These are phyloP conservation scores for Fusarium burgessii DNA, from an alignment of 2,329 filamentous ascomycete genomes.

Conservation along the genomic window DNA sequence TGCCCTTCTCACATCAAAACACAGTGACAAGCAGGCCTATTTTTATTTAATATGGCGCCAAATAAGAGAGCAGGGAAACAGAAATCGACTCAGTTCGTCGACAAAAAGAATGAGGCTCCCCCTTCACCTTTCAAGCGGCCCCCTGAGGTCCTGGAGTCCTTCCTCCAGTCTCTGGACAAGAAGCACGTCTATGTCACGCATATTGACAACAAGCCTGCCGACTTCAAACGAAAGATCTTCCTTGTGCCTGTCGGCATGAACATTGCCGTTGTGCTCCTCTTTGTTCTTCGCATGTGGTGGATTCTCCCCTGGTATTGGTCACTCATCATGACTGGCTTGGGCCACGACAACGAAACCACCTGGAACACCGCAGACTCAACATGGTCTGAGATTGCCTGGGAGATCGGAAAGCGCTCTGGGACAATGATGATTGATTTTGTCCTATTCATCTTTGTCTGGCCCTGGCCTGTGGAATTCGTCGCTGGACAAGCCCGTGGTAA, in stretches of 20 bases:
- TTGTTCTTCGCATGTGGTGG: conserved; percentile 75
- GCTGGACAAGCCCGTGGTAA: conserved; percentile 67
- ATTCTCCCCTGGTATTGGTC: conserved; percentile 79
- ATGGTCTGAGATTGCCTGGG: conserved; percentile 66
- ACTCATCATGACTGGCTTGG: conserved; percentile 73
- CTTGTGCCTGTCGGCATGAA: conserved; percentile 83
- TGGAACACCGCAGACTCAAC: conserved; percentile 69
- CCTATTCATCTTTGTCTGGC: conserved; percentile 74
- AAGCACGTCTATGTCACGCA: conserved; percentile 86
- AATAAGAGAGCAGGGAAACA: conserved; percentile 51
- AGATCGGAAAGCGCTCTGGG: conserved; percentile 69
- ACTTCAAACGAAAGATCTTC: conserved; percentile 87
- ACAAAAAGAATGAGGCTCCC: conserved; percentile 50
- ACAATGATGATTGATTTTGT: conserved; percentile 81
- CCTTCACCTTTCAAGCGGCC: conserved; percentile 77
- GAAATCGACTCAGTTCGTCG: conserved; percentile 44
- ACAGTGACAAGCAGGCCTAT: background rate
- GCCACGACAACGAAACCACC: conserved; percentile 73
- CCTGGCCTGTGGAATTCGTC: conserved; percentile 81
- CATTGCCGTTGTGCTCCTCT: conserved; percentile 70
- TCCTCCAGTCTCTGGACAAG: conserved; percentile 74
- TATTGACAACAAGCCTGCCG: conserved; percentile 76
- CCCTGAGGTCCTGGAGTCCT: conserved; percentile 71
- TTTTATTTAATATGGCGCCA: conserved; percentile 48
- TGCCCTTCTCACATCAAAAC: conserved; percentile 5